Conservation (phyloP, 2,329 filamentous ascomycete genomes). For the Aureobasidium sp. region DNA sequence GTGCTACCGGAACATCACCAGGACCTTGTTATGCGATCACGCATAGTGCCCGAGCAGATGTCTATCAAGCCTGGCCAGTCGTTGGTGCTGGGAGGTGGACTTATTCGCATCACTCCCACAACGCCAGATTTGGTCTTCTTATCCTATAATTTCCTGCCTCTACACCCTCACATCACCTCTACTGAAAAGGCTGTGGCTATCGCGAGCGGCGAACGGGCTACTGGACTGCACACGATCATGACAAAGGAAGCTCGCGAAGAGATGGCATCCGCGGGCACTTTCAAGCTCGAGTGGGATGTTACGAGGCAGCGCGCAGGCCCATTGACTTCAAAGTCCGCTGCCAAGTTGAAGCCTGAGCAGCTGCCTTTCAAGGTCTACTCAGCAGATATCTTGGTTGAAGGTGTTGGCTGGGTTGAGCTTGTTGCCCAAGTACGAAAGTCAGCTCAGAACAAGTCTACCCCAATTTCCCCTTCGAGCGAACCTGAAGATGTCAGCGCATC, state of each 20-base stretch:
- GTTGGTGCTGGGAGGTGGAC: conserved; percentile 62
- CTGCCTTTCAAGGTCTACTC: conserved; percentile 75
- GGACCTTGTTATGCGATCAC: conserved; percentile 68
- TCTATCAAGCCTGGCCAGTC: conserved; percentile 69
- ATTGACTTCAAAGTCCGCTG: conserved; percentile 55
- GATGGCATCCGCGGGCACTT: conserved; percentile 59
- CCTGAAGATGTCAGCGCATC: neutral
- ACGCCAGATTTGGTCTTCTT: conserved; percentile 59
- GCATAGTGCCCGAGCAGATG: conserved; percentile 64
- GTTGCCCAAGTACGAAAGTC: conserved; percentile 63
- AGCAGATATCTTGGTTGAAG: conserved; percentile 81
- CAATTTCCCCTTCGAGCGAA: neutral
- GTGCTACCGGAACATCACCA: conserved; percentile 58
- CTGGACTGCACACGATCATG: conserved; percentile 54
- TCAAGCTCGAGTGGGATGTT: conserved; percentile 70
- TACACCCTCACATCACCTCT: conserved; percentile 66
- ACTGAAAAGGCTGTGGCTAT: conserved; percentile 72
- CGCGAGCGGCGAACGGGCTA: conserved; percentile 54
- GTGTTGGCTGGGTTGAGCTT: conserved; percentile 88
- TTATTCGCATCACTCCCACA: conserved; percentile 78
- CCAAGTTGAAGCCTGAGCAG: conserved; percentile 54
- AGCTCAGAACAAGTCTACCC: neutral
- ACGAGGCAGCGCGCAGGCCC: conserved; percentile 71
- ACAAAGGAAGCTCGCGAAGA: conserved; percentile 28
- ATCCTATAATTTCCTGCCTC: conserved; percentile 77